A percentile compares a stretch with the other conserved stretches of the same genome.
Evolutionary conservation across 1,139 yeast genomes (phyloP).

Genomic region (Pichia norvegensis): DNA sequence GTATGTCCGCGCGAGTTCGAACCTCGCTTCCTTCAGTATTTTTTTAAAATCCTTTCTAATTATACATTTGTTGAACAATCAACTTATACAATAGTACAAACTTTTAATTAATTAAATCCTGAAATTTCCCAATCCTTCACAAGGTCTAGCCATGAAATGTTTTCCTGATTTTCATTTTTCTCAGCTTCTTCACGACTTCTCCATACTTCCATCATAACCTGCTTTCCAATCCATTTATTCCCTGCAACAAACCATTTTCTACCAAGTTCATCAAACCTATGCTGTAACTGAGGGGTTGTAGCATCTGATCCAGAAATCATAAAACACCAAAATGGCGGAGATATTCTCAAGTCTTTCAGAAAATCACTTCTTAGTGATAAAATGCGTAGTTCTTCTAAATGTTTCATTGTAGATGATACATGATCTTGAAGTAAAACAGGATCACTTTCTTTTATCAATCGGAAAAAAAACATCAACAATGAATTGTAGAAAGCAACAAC

Average conservation of each 20-base stretch:
- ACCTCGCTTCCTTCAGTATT: constrained; percentile 68
- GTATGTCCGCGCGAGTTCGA: constrained; percentile 75
- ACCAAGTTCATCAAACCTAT: constrained; percentile 29
- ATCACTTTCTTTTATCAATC: constrained; percentile 38
- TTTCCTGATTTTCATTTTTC: constrained; percentile 30
- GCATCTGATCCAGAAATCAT: constrained; percentile 44
- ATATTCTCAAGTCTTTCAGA: constrained; percentile 15
- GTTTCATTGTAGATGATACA: constrained; percentile 30
- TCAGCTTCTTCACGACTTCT: constrained; percentile 17
- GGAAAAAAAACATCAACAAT: constrained; percentile 37
- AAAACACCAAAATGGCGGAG: constrained; percentile 43
- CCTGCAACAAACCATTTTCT: constrained; percentile 32
- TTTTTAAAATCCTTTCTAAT: neutral
- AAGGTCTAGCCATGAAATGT: constrained; percentile 46
- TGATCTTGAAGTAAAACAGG: constrained; percentile 30
- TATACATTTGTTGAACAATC: neutral
- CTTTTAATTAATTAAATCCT: constrained; percentile 20
- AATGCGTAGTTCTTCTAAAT: constrained; percentile 30
- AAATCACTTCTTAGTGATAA: constrained; percentile 19
- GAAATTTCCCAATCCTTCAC: constrained; percentile 45
- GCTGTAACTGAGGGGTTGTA: constrained; percentile 23
- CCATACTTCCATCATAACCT: constrained; percentile 46
- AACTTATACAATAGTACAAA: neutral
- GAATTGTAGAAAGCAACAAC: constrained; percentile 38
- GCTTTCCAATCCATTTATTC: constrained; percentile 47